Conservation (phyloP, 2,329 filamentous ascomycete species). For the Catunica adiposa region DNA sequence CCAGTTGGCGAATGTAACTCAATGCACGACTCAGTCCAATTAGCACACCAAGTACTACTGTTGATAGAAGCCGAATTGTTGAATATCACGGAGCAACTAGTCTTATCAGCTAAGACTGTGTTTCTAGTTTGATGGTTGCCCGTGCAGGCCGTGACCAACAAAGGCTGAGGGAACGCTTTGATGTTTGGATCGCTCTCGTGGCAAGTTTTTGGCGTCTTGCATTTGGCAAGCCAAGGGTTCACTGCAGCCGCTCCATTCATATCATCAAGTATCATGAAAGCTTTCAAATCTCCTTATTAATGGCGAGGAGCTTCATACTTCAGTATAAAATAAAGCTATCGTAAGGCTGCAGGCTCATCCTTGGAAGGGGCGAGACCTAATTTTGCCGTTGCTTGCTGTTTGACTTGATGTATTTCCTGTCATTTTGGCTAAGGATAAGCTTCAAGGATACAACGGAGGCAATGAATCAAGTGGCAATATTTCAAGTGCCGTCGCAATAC, state of each 20-base stretch:
- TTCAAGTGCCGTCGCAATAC: too few relatives aligned
- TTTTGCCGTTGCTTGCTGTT: too few relatives aligned
- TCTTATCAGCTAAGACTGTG: background rate
- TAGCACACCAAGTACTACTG: background rate
- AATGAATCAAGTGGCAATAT: too few relatives aligned
- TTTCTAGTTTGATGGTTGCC: background rate
- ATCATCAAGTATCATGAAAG: too few relatives aligned
- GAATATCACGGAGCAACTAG: background rate
- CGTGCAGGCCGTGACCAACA: background rate
- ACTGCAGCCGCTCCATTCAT: background rate
- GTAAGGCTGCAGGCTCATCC: too few relatives aligned
- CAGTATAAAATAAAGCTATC: too few relatives aligned
- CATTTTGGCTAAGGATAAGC: too few relatives aligned
- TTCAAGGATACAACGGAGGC: too few relatives aligned
- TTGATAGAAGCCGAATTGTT: background rate
- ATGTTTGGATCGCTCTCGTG: background rate
- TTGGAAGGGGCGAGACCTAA: too few relatives aligned
- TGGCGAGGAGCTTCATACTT: too few relatives aligned
- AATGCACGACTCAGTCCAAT: background rate
- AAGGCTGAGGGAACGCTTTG: background rate
- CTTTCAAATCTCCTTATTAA: too few relatives aligned
- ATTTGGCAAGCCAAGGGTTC: background rate
- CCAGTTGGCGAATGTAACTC: background rate
- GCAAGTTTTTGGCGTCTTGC: background rate
- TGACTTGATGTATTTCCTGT: too few relatives aligned